Evolutionary conservation across 768 basidiomycete species (phyloP), one percentile per base, ranked within the genome.

Genomic region (Phanerochaete sordida): DNA sequence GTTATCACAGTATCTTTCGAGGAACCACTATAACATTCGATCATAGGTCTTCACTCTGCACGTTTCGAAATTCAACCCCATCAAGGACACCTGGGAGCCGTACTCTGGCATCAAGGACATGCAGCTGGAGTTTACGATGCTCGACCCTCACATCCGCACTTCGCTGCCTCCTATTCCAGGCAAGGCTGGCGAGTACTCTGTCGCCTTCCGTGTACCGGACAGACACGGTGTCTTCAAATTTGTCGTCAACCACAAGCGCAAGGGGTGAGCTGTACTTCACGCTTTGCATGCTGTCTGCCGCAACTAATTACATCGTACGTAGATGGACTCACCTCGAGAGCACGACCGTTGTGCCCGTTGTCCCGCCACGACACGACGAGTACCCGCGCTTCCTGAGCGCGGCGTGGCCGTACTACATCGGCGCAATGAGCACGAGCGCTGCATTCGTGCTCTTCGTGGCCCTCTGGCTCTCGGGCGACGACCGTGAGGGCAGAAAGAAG

Each of bases 181-280:
- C 0, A 64, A 74, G 26, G 83, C 87, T 2, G 88, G 89, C 24
- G 78, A 81, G 65, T 98, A 95, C 76, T 81, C 84, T 15, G 84
- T 86, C n/a, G 84, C 83, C 15, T 96, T 99, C 86, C 86, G 85
- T 44, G 88, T 86, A 1, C 97, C 97, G 7, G 96, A 98, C 74
- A 81, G 95, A 56, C 97, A 99, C 70, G 97, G 97, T 24, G 97
- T 99, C 16, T 99, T 96, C 84, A 98, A 98, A 71, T 95, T 98
- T 69, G 80, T 93, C n/a, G 75, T 97, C 46, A 84, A 95, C 73
- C 86, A 93, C 77, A 92, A 91, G 70, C 87, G 97, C 63, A 87
- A 87, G 72, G 95, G 95, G 87, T 93, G 64, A 70, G 87, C 69
- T 1, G 27, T 30, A 39, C 56, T 7, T 47, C 50, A 3, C 31